These are phyloP conservation scores for Aspergillus candidus DNA, from an alignment of 2,329 filamentous ascomycete genomes.

Conservation along the genomic window DNA sequence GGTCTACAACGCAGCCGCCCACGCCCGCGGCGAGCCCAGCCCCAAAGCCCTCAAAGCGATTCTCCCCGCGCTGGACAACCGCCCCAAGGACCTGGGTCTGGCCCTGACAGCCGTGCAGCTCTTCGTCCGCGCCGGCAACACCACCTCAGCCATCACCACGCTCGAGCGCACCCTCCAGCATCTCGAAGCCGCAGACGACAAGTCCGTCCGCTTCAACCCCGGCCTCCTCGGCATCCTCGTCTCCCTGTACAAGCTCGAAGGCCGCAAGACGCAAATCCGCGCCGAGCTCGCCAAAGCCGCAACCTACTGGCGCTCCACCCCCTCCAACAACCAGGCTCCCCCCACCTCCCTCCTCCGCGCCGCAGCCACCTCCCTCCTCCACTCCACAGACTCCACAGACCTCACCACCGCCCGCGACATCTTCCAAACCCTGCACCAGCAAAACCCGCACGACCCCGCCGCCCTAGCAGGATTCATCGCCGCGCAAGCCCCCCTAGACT, in stretches of 20 bases:
- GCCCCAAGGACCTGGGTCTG: slow-evolving; percentile 74
- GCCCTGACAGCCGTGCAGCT: slow-evolving; percentile 75
- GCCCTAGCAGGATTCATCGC: slow-evolving; percentile 81
- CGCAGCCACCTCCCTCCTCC: slow-evolving; percentile 75
- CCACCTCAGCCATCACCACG: slow-evolving; percentile 65
- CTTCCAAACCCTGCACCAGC: slow-evolving; percentile 64
- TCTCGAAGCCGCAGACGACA: slow-evolving; percentile 58
- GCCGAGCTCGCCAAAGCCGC: slow-evolving; percentile 72
- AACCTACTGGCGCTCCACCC: slow-evolving; percentile 67
- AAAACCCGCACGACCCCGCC: slow-evolving; percentile 59
- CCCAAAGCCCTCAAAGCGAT: slow-evolving; percentile 66
- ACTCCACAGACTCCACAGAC: slow-evolving; percentile 64
- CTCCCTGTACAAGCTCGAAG: slow-evolving; percentile 69
- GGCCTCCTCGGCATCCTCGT: slow-evolving; percentile 76
- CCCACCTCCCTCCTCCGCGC: slow-evolving; percentile 67
- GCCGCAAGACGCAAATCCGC: slow-evolving; percentile 65
- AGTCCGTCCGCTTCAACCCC: slow-evolving; percentile 72
- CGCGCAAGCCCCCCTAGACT: slow-evolving; percentile 57
- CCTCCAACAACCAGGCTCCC: slow-evolving; percentile 54
- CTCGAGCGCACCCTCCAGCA: slow-evolving; percentile 69
- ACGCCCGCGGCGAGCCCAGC: slow-evolving; percentile 53
- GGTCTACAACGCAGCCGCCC: slow-evolving; percentile 67
- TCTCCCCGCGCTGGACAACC: slow-evolving; percentile 62
- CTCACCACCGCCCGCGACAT: slow-evolving; percentile 66
- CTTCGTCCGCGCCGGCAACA: slow-evolving; percentile 66